Evolutionary conservation across 306 rosid species (phyloP).

Genomic region (Glycine latifolia): DNA sequence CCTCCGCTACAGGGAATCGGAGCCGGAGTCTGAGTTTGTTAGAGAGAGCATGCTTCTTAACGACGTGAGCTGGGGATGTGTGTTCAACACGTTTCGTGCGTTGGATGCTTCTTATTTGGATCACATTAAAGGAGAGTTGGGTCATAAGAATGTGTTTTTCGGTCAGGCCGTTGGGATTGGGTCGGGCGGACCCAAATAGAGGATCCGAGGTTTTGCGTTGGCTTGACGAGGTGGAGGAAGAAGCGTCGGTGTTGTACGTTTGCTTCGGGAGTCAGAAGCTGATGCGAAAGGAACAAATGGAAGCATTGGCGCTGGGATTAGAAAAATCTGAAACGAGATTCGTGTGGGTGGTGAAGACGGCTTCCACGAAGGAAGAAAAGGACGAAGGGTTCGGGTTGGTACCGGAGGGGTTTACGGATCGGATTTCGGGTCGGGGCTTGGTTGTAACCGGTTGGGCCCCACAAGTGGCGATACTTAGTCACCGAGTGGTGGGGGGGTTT

Average conservation of each 20-base stretch:
- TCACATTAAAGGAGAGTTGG: background rate
- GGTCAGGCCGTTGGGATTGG: conserved; percentile 61
- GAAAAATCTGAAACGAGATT: conserved; percentile 57
- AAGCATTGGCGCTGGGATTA: conserved; percentile 73
- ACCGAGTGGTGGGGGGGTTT: conserved; percentile 51
- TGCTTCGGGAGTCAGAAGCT: conserved; percentile 84
- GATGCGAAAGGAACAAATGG: conserved; percentile 56
- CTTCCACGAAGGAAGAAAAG: conserved; percentile 18
- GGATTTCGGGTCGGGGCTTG: conserved; percentile 59
- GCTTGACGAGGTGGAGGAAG: conserved; percentile 63
- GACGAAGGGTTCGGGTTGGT: conserved; percentile 48
- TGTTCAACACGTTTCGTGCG: conserved; percentile 52
- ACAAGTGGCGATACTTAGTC: conserved; percentile 41
- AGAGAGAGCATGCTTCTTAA: conserved; percentile 48
- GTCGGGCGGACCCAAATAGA: background rate
- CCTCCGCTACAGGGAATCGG: conserved; percentile 47
- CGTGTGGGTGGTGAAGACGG: conserved; percentile 66
- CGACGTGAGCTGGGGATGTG: conserved; percentile 54
- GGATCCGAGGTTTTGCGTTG: conserved; percentile 40
- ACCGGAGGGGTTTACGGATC: conserved; percentile 61
- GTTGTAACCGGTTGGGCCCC: conserved; percentile 52
- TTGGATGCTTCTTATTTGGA: conserved; percentile 57
- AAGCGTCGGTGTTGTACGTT: conserved; percentile 69
- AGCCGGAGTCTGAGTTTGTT: conserved; percentile 57
- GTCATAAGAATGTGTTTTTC: conserved; percentile 38